Evolutionary conservation across 2,329 filamentous ascomycete species (phyloP).

Genomic region (Colletotrichum incanum): DNA sequence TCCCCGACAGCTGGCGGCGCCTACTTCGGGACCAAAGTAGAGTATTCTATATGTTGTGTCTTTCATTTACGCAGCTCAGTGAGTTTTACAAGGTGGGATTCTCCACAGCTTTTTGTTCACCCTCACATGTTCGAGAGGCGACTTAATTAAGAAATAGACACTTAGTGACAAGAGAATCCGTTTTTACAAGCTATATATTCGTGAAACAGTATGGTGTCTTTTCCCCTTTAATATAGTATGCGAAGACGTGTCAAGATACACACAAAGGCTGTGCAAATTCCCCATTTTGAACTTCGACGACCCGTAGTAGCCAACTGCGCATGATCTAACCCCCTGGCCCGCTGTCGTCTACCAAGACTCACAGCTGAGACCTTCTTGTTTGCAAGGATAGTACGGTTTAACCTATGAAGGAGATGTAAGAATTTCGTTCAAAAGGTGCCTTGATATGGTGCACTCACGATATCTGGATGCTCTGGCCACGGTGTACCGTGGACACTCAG

Average conservation of each 20-base stretch:
- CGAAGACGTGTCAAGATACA: no score
- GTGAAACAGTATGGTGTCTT: no score
- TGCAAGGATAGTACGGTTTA: constrained; percentile 37
- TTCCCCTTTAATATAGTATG: no score
- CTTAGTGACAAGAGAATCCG: no score
- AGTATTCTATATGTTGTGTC: not conserved
- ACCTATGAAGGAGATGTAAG: constrained; percentile 8
- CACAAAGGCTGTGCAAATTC: not conserved
- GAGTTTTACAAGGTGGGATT: not conserved
- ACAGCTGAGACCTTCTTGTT: constrained; percentile 33
- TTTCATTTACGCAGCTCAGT: not conserved
- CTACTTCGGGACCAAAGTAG: not conserved
- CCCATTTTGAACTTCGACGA: no score
- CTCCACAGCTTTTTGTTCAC: not conserved
- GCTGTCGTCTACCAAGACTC: constrained; percentile 19
- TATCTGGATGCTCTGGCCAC: no score
- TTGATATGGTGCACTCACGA: no score
- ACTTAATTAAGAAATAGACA: not conserved
- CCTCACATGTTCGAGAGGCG: not conserved
- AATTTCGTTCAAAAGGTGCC: not conserved
- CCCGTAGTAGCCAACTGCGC: no score
- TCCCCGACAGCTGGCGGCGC: not conserved
- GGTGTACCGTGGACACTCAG: no score
- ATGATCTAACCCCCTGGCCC: no score
- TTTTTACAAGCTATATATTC: no score